Conservation (phyloP, 305 asterid genomes). For the Fraxinus dipetala region DNA sequence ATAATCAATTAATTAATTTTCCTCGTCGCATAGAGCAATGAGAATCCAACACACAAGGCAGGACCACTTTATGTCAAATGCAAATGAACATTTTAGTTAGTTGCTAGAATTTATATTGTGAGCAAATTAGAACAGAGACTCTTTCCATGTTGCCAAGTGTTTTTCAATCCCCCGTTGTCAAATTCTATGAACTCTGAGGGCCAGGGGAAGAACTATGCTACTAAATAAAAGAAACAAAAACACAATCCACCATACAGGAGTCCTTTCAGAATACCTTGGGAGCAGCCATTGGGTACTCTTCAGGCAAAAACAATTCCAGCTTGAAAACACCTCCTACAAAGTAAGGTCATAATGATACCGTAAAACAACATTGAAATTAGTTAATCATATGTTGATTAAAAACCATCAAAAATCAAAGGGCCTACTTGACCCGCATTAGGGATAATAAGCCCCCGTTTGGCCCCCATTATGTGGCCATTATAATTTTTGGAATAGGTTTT, state of each 20-base stretch:
- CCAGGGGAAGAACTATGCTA: not conserved
- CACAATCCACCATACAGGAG: not conserved
- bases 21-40: too few relatives aligned
- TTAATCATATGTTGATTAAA: slow-evolving; percentile 13
- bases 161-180: not conserved
- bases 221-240: not conserved
- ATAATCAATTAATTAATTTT: too few relatives aligned
- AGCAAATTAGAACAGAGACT: not conserved
- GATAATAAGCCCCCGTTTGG: not conserved
- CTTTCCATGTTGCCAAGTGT: not conserved
- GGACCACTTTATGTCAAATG: not conserved
- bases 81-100: not conserved
- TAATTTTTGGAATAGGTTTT: too few relatives aligned
- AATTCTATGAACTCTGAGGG: not conserved
- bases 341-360: not conserved
- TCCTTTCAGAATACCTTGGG: slow-evolving; percentile 65
- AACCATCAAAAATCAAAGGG: not conserved
- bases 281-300: slow-evolving; percentile 99
- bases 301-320: slow-evolving; percentile 94
- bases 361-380: not conserved
- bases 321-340: slow-evolving; percentile 89
- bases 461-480: too few relatives aligned
- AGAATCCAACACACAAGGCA: too few relatives aligned
- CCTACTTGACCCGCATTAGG: not conserved
- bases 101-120: not conserved